These are phyloP conservation scores for Chlorella sp. DNA, from an alignment of 139 green algal genomes.

Conservation along the genomic window DNA sequence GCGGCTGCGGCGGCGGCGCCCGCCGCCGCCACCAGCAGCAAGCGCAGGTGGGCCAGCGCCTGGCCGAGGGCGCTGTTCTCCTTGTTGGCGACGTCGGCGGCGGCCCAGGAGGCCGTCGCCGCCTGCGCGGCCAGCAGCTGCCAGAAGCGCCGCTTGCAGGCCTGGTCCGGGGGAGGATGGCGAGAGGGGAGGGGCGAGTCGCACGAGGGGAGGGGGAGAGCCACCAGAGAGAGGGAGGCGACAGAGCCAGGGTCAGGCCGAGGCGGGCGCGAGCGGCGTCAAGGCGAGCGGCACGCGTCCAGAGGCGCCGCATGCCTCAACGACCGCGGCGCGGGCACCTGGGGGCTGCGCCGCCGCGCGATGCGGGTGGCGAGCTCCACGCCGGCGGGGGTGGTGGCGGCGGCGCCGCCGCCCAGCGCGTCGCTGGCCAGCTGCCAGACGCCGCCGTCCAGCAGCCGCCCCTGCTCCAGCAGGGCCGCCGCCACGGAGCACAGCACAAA, in stretches of 20 bases:
- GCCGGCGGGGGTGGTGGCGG: not conserved
- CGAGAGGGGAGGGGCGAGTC: too few relatives aligned
- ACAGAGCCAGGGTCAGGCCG: not conserved
- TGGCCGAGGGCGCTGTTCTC: too few relatives aligned
- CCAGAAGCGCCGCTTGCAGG: conserved; percentile 14
- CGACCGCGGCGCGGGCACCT: not conserved
- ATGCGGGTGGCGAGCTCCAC: not conserved
- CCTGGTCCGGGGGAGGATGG: not conserved
- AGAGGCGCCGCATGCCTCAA: not conserved
- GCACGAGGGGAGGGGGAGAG: too few relatives aligned
- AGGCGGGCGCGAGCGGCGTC: too few relatives aligned
- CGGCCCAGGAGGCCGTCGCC: too few relatives aligned
- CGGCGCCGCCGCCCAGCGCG: conserved; percentile 36
- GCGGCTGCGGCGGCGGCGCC: conserved; percentile 6
- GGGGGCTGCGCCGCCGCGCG: not conserved
- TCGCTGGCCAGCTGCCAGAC: conserved; percentile 35
- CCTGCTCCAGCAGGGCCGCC: not conserved
- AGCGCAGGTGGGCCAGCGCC: not conserved
- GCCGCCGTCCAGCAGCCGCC: not conserved
- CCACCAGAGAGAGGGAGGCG: too few relatives aligned
- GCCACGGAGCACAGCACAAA: conserved; percentile 29
- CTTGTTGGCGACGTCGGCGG: too few relatives aligned
- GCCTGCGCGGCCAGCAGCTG: conserved; percentile 22
- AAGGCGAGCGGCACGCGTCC: not conserved
- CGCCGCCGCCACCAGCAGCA: not conserved